A percentile compares a stretch with the other conserved stretches of the same genome.
Conservation (phyloP, 805 yeast species). For the Barnettozyma siamensis region DNA sequence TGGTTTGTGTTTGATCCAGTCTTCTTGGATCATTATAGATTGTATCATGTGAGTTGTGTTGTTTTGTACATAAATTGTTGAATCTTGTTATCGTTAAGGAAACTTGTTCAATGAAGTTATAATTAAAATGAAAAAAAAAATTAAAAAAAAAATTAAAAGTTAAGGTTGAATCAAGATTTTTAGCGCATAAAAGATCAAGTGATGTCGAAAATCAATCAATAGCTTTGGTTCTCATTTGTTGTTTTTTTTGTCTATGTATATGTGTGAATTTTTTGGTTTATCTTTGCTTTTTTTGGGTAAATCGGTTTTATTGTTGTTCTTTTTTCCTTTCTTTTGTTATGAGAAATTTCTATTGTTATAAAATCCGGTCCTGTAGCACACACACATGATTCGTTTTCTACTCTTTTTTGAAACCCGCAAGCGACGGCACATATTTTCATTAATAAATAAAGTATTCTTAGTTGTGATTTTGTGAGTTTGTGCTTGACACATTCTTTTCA, state of each 20-base stretch:
- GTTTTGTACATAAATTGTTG: background rate
- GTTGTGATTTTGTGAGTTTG: too few relatives aligned
- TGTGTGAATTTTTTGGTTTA: conserved; percentile 2
- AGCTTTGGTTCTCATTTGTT: too few relatives aligned
- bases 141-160: too few relatives aligned
- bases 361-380: background rate
- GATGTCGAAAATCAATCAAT: too few relatives aligned
- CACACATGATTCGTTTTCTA: too few relatives aligned
- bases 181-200: background rate
- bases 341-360: conserved; percentile 7
- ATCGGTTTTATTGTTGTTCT: conserved; percentile 4
- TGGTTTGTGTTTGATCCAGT: background rate
- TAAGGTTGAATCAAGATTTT: background rate
- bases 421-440: too few relatives aligned
- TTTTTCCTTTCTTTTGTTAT: conserved; percentile 7
- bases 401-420: too few relatives aligned
- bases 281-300: conserved; percentile 2
- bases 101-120: too few relatives aligned
- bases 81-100: background rate
- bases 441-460: too few relatives aligned
- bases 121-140: too few relatives aligned
- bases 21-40: background rate
- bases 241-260: background rate
- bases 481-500: background rate
- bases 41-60: background rate